Evolutionary conservation across 441 rosid genomes (phyloP).

Genomic region (Iberis amara): DNA sequence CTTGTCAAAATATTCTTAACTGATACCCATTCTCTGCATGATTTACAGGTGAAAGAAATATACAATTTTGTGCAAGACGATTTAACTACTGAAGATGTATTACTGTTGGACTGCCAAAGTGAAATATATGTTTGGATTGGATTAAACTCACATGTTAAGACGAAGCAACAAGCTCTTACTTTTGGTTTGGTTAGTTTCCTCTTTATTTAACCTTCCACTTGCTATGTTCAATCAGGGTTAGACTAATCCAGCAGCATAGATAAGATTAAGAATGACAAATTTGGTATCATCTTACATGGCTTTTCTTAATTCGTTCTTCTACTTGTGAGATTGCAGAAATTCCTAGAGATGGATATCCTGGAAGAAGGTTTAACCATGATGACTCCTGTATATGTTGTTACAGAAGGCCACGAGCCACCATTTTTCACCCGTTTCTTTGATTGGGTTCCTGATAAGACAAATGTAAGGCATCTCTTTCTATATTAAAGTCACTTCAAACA

Average conservation of each 20-base stretch:
- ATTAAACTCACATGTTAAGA: constrained; percentile 45
- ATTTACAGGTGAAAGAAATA: constrained; percentile 64
- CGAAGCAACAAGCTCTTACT: constrained; percentile 51
- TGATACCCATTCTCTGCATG: constrained; percentile 10
- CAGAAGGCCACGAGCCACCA: constrained; percentile 75
- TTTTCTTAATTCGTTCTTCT: constrained; percentile 11
- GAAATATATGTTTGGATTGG: constrained; percentile 84
- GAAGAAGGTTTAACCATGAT: constrained; percentile 47
- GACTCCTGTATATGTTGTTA: constrained; percentile 61
- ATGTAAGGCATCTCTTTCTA: constrained; percentile 43
- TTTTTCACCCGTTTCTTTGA: constrained; percentile 74
- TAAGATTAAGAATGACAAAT: not conserved
- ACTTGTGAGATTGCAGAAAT: constrained; percentile 51
- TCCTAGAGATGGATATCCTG: constrained; percentile 52
- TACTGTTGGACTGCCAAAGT: constrained; percentile 55
- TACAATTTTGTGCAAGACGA: constrained; percentile 83
- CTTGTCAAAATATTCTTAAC: not conserved
- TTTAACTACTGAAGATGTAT: constrained; percentile 84
- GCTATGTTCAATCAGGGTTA: not conserved
- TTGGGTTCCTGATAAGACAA: constrained; percentile 71
- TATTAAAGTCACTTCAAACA: not conserved
- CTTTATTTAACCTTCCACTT: not conserved
- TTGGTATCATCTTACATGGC: not conserved
- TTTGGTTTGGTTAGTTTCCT: constrained; percentile 54
- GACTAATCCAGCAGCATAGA: not conserved